Base-by-base conservation (phyloP, 306 rosid genomes). In the Prunus campanulata region DNA sequence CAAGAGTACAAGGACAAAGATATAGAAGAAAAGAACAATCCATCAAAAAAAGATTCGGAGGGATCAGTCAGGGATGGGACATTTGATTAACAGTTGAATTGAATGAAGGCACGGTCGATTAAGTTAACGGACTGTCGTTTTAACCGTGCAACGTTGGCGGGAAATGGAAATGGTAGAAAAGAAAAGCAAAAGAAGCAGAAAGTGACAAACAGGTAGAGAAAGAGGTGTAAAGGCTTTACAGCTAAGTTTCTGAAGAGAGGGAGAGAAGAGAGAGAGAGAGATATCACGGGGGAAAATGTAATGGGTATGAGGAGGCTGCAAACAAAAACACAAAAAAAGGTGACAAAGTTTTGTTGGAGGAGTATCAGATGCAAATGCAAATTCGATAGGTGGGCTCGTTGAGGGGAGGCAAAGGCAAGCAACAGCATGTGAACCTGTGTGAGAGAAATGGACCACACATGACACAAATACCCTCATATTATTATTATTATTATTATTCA, bases 181-280 rank as follows among this genome's bases (percentile, higher is more conserved):
- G 49, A 29, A 52, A 71, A 39, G 44, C 44, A 39, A 61, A 48
- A 44, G 47, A 18, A 18, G 49, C 49, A 11, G 29, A 2, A 18
- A 49, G 5, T 49, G 66, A 20, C 72, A 70, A 16, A 71, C 47
- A 71, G 29, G 1, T 39, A 39, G 44, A 19, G 44, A 35, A 71
- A 15, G 82, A 48, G 47, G 20, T 24, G 73, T 29, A 14, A n/a
- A 61, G 54, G 85, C 83, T 86, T 83, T 86, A 80, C 87, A 83
- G 89, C 89, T 75, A 73, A 70, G 60, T 29, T 65, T 22, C 29
- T 48, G 52, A 1, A 35, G 42, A 35, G 39, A 35, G 39, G 5
- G 39, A 32, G 39, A 32, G 39, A 35, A 39, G 42, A 51, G 42
- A 51, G 47, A 44, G 68, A 75, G 30, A n/a, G 78, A 70, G 51